Conservation (phyloP, 73 alveolate genomes). For the Stentor coeruleus region DNA sequence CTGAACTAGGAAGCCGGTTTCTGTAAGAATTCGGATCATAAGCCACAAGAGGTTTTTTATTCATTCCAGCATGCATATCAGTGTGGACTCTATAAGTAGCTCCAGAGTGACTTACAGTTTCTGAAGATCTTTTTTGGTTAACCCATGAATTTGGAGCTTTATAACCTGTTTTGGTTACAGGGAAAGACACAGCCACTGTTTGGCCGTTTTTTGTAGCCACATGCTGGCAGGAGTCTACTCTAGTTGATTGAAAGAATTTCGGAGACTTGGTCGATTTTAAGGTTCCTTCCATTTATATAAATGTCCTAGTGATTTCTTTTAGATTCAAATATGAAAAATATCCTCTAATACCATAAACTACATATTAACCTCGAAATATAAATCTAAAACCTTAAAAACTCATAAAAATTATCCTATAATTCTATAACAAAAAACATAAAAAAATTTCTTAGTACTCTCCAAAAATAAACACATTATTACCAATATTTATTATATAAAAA, state of each 20-base stretch:
- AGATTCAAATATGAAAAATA: no score
- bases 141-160: background rate
- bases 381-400: no score
- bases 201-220: constrained; percentile 65
- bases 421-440: background rate
- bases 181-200: constrained; percentile 65
- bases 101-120: constrained; percentile 33
- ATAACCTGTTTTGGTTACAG: constrained; percentile 11
- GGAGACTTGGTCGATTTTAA: no score
- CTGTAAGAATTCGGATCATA: constrained; percentile 53
- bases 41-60: constrained; percentile 57
- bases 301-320: no score
- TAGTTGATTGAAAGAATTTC: constrained; percentile 50
- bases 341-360: no score
- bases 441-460: no score
- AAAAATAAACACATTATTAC: no score
- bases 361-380: no score
- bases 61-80: constrained; percentile 61
- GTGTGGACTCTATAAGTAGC: constrained; percentile 27
- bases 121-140: constrained; percentile 6
- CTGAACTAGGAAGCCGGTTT: constrained; percentile 42
- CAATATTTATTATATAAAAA: no score
- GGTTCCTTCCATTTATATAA: background rate
- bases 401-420: no score
- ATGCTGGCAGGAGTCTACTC: constrained; percentile 59